A percentile compares a stretch with the other conserved stretches of the same genome.
These are phyloP conservation scores for Nicotiana sylvestris DNA, from an alignment of 257 asterid species.

Conservation along the genomic window DNA sequence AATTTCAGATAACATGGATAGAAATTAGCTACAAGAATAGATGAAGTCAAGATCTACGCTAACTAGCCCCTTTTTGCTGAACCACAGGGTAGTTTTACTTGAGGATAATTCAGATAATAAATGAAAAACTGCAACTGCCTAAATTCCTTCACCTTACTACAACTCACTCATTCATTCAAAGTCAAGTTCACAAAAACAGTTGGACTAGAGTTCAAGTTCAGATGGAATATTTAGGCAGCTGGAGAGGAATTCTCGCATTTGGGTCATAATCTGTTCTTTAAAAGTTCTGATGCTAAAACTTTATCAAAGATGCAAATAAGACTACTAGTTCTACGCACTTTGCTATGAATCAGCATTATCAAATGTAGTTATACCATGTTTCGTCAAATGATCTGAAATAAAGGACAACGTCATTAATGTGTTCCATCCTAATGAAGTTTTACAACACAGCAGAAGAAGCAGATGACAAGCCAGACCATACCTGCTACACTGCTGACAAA, in stretches of 20 bases:
- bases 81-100: not conserved
- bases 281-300: not conserved
- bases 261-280: not conserved
- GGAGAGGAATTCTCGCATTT: not conserved
- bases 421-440: not conserved
- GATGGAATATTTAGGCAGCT: not conserved
- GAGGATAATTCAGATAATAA: not conserved
- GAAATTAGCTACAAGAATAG: not conserved
- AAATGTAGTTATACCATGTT: not conserved
- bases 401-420: not conserved
- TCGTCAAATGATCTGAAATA: not conserved
- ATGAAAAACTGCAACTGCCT: not conserved
- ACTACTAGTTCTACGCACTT: not conserved
- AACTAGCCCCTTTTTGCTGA: not conserved
- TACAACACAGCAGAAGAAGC: not conserved
- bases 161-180: not conserved
- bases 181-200: not conserved
- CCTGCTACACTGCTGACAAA: conserved; percentile 91
- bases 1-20: not conserved
- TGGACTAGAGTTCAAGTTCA: not conserved
- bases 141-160: not conserved
- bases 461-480: not conserved
- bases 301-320: not conserved
- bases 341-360: not conserved
- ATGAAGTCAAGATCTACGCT: not conserved